phyloP scores from a whole-genome alignment of 441 rosid species.

The Breynia disticha region DNA sequence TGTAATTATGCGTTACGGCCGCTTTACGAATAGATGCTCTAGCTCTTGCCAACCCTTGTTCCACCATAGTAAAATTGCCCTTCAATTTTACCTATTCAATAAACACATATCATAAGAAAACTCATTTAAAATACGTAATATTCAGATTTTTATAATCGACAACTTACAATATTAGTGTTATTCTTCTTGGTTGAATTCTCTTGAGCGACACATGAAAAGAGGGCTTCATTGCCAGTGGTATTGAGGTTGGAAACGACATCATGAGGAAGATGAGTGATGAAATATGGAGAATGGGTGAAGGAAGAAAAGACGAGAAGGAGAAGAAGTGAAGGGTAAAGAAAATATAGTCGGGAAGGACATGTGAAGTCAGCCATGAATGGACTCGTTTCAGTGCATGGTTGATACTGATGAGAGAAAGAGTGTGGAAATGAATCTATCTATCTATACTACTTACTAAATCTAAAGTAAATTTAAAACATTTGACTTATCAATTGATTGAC shows the following conservation, averaged over 20 bases:
- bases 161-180: slow-evolving; percentile 1
- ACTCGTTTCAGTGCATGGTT: neutral
- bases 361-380: slow-evolving; percentile 29
- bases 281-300: slow-evolving; percentile 24
- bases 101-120: neutral
- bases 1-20: slow-evolving; percentile 16
- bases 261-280: slow-evolving; percentile 14
- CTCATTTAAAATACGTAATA: no score
- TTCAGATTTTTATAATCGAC: neutral
- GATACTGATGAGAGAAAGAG: no score
- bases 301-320: slow-evolving; percentile 40
- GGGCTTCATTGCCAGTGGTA: slow-evolving; percentile 1
- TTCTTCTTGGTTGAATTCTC: neutral
- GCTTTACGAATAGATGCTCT: slow-evolving; percentile 43
- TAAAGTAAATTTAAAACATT: no score
- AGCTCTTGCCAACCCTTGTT: slow-evolving; percentile 48
- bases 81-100: slow-evolving; percentile 15
- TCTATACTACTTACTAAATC: no score
- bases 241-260: slow-evolving; percentile 12
- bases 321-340: slow-evolving; percentile 37
- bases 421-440: no score
- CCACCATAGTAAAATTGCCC: slow-evolving; percentile 30
- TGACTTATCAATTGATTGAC: no score
- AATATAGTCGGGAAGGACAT: slow-evolving; percentile 15
- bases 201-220: no score